These are phyloP conservation scores for Sarocladium brachiariae DNA, from an alignment of 2,329 filamentous ascomycete species.

Conservation along the genomic window DNA sequence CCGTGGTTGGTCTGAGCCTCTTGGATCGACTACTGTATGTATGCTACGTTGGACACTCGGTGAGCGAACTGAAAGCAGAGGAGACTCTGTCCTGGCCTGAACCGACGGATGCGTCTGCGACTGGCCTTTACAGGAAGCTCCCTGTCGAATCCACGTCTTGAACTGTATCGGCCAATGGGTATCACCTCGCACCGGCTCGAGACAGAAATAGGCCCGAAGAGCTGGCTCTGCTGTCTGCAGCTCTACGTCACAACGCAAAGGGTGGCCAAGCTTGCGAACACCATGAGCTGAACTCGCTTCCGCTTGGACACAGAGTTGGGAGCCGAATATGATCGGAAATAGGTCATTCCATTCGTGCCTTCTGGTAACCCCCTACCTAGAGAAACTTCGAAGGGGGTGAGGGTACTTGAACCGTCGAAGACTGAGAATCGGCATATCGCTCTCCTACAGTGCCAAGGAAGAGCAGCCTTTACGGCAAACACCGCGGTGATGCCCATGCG, in stretches of 20 bases:
- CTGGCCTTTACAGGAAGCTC: not conserved
- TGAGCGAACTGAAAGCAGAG: not conserved
- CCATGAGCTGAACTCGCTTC: not conserved
- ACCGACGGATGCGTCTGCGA: not conserved
- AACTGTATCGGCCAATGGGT: too few species aligned
- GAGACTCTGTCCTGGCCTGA: not conserved
- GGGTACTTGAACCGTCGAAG: not conserved
- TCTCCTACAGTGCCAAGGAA: not conserved
- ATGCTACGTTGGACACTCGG: not conserved
- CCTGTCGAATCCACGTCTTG: not conserved
- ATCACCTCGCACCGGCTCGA: too few species aligned
- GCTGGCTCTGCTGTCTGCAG: too few species aligned
- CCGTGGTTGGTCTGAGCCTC: too few species aligned
- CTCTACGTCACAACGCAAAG: not conserved
- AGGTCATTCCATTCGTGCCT: too few species aligned
- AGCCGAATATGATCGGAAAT: not conserved
- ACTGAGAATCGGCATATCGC: not conserved
- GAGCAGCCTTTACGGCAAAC: not conserved
- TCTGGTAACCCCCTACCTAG: not conserved
- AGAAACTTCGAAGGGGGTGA: not conserved
- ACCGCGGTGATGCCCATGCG: too few species aligned
- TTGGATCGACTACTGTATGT: too few species aligned
- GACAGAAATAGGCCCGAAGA: too few species aligned
- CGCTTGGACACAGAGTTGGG: not conserved
- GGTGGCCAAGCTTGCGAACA: not conserved